Evolutionary conservation across 306 rosid genomes (phyloP), one percentile per base, ranked within the genome.

Genomic region (Pachyrhizus erosus): DNA sequence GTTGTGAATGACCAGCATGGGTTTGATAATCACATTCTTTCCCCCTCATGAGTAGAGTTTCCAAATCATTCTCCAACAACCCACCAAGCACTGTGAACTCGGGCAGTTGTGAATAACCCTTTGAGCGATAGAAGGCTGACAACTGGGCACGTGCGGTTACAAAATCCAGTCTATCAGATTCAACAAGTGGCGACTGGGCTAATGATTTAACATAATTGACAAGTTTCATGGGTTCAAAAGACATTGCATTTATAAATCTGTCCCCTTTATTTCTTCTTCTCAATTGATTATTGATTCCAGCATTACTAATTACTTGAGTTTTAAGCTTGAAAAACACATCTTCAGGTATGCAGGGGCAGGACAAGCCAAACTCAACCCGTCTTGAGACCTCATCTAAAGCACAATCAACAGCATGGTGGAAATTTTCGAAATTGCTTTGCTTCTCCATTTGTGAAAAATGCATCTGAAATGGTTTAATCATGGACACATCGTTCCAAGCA

Each of bases 351-450:
- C 99, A 95, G 49, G 92, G 79, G 74, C 99, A 95, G 51, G 90
- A 84, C 79, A 95, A 78, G 68, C 94, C 90, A 75, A 85, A 86
- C 90, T 91, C 92, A 65, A 91, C 90, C 67, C 94, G 89, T 43
- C 96, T 91, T 0, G 98, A 91, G 52, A 93, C 64, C 91, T 95
- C 99, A 45, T 84, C 96, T 85, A 95, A 64, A 82, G 92, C 96
- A 85, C 93, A 89, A 48, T 42, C 84, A 85, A 95, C 76, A 21
- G 99, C 99, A 78, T 57, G 33, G 9, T 68, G 90, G 77, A 95
- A 91, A 55, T 55, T 81, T 77, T 87, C 91, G 72, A 49, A 51
- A 73, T 76, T 61, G 75, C 88, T 87, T 83, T 90, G 93, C 85
- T 88, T 93, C 76, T 76, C 91, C 96, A 93, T 84, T 83, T 87